Base-by-base conservation (phyloP, 139 green algal species). In the Chlamydomonas sp. region DNA sequence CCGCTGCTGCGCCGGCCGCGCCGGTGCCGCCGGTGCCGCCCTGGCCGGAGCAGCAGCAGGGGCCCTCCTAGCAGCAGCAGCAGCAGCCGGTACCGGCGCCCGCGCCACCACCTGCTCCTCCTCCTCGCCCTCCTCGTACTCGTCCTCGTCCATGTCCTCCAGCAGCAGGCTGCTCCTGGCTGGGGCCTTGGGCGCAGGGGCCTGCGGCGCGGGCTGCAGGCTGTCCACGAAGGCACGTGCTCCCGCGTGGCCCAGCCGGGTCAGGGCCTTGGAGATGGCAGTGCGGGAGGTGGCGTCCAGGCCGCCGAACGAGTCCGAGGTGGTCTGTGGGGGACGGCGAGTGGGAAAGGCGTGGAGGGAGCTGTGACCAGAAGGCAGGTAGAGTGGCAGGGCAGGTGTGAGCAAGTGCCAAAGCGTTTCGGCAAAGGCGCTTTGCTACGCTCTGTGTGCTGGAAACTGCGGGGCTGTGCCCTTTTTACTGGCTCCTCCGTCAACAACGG, bases 81-180 rank as follows among this genome's bases (percentile, higher is more conserved):
- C 81, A 69, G 16, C 81, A 69, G 69, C 64, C n/a, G 14, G 81
- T 69, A 7, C 81, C 59, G 4, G 81, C 79, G 81, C 81, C 79
- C 18, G 69, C 69, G 49, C 69, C 69, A 57, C 69, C 69, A 57
- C 12, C 69, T 75, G 17, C 69, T 57, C 12, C 17, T 75, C 12
- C 69, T 16, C 10, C 16, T 75, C 69, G 17, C 49, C 69, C 17
- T 75, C 69, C 8, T 75, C 9, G 10, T 57, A 16, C 18, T 75
- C 69, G 10, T 75, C 69, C 69, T 75, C 69, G 1, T 75, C 9
- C 69, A 57, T 18, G 10, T 75, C 69, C 12, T 75, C 10, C 1
- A 61, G 72, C 72, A 15, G 72, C 72, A 5, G 72, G 20, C 31
- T 49, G 31, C 31, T 49, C 31, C 31, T 49, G 12, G 75, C 49